Conservation (phyloP, 176 grass and related monocot species). For the Cenchrus americanus region DNA sequence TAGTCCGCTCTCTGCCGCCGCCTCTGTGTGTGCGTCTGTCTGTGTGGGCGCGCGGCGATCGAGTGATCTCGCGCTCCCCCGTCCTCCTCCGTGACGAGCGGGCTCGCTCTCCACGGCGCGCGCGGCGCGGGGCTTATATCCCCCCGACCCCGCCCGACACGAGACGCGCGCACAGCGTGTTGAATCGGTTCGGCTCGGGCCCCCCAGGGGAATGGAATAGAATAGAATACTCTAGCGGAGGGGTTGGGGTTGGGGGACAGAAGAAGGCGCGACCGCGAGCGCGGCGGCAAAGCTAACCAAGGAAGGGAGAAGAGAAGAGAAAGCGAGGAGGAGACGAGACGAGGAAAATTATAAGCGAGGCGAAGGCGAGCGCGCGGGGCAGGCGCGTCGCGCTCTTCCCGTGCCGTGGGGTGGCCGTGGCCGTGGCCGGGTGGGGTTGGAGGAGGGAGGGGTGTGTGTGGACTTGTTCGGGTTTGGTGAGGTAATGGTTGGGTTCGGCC, state of each 20-base stretch:
- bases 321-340: not conserved
- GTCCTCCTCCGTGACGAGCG: not conserved
- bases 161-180: constrained; percentile 31
- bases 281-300: not conserved
- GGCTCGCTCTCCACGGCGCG: not conserved
- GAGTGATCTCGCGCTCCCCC: not conserved
- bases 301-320: not conserved
- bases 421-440: constrained; percentile 28
- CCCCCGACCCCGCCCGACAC: constrained; percentile 9
- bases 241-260: not conserved
- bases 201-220: constrained; percentile 2
- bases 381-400: not conserved
- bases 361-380: not conserved
- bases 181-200: constrained; percentile 38
- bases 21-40: not conserved
- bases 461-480: constrained; percentile 56
- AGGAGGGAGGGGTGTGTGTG: not conserved
- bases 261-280: no score
- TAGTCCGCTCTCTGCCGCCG: not conserved
- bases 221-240: not conserved
- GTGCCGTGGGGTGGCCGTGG: not conserved
- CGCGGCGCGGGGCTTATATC: constrained; percentile 39
- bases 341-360: not conserved
- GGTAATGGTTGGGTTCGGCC: constrained; percentile 15
- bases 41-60: not conserved